Percentiles rank a stretch among this genome's conserved stretches.
phyloP scores from a whole-genome alignment of 257 asterid species.

The Solanum infundibuliforme region DNA sequence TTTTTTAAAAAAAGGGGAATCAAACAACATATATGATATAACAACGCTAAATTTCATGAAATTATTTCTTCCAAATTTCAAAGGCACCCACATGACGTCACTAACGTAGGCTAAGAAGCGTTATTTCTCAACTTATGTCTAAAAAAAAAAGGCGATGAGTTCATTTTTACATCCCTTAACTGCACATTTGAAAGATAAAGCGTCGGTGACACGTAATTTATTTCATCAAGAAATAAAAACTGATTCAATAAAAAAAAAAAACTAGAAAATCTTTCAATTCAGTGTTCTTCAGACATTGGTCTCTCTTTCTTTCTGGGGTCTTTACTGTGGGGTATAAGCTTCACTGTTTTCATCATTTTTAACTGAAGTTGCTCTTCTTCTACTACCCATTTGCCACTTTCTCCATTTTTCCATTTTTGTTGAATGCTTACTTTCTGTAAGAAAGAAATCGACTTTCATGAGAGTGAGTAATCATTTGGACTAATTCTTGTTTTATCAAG shows the following conservation, averaged over 20 bases:
- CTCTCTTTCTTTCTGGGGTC: not conserved
- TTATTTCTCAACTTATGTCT: not conserved
- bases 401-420: not conserved
- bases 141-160: not conserved
- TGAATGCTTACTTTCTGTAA: not conserved
- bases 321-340: not conserved
- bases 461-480: not conserved
- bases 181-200: not conserved
- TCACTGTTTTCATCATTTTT: not conserved
- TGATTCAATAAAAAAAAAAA: not conserved
- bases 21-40: not conserved
- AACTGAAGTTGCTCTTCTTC: not conserved
- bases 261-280: not conserved
- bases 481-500: not conserved
- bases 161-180: not conserved
- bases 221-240: not conserved
- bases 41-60: not conserved
- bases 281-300: not conserved
- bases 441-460: not conserved
- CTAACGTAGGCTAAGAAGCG: not conserved
- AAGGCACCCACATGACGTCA: not conserved
- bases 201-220: not conserved
- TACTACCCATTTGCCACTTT: not conserved
- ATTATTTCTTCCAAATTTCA: not conserved
- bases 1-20: not conserved